Evolutionary conservation across 225 moss, liverwort and hornwort species (phyloP), one percentile per base, ranked within the genome.

Genomic region (Takakia lepidozioides): DNA sequence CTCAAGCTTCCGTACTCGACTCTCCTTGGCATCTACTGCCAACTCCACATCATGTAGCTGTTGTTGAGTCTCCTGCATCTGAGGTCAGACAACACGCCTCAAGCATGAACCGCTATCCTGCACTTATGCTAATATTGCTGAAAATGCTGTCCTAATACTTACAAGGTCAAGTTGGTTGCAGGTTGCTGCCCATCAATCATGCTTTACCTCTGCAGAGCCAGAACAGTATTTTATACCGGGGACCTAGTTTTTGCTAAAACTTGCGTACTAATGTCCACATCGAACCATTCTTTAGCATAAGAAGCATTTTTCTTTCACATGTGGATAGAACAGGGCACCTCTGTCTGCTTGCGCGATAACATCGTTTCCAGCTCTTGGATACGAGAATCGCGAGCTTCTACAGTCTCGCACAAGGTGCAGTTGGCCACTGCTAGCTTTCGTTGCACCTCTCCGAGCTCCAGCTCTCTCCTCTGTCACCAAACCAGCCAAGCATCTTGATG

Each of bases 391-490:
- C 93, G 84, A 52, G 68, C 76, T 74, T 93, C 86, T 19, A 93
- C 82, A 57, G 86, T 93, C 59, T 93, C 93, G 68, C 72, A 68
- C 6, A 93, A 70, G 11, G 89, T 82, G 70, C 71, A 82, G 66
- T 93, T 93, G 62, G 86, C 81, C 54, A 73, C 81, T 26, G 73
- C 86, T 54, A 93, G 68, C 68, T 93, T 86, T 21, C 89, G 88
- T 66, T 93, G 93, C 49, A 86, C 81, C 48, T 93, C 93, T 51
- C 81, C 86, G 35, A 93, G 72, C 64, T 93, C 89, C 72, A 82
- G 46, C 58, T 93, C 89, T 34, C 93, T 78, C 64, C 84, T 89
- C 93, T 93, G 83, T 29, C 13, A 21, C 45, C 20, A 46, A 46
- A n/a, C n/a, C n/a, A n/a, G n/a, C n/a, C n/a, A n/a, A n/a, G n/a